Conservation (phyloP, 768 basidiomycete genomes). For the Collybiopsis confluens region DNA sequence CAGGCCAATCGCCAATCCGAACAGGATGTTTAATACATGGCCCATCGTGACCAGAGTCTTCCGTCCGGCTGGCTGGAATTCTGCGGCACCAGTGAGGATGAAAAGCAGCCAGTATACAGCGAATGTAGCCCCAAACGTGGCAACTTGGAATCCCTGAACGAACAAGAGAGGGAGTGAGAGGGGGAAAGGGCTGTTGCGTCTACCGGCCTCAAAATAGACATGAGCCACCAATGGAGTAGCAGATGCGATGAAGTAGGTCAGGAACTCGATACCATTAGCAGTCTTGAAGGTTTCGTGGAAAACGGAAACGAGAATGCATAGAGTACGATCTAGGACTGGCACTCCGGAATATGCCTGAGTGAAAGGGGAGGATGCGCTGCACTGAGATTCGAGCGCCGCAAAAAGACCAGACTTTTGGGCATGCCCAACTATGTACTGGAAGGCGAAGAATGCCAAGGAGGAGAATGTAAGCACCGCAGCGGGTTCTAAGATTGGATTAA, state of each 20-base stretch:
- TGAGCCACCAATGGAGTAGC: conserved; percentile 12
- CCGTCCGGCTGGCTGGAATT: background rate
- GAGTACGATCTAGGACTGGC: background rate
- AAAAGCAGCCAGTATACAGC: conserved; percentile 19
- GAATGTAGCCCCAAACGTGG: conserved; percentile 16
- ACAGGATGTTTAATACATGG: conserved; percentile 22
- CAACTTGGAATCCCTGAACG: conserved; percentile 14
- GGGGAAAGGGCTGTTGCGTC: conserved; percentile 10
- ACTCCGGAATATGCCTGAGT: conserved; percentile 18
- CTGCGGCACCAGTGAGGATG: conserved; percentile 11
- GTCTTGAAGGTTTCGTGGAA: conserved; percentile 18
- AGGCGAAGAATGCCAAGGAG: background rate
- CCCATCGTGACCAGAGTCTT: conserved; percentile 15
- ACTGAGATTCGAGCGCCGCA: background rate
- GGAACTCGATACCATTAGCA: conserved; percentile 11
- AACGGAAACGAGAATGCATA: conserved; percentile 19
- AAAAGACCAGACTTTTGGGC: background rate
- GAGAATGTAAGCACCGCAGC: background rate
- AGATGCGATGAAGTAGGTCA: conserved; percentile 12
- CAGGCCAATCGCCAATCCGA: conserved; percentile 18
- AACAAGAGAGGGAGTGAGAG: conserved; percentile 16
- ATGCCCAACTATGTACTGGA: background rate
- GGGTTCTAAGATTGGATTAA: too few relatives aligned
- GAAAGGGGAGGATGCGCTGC: conserved; percentile 6
- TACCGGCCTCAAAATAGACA: conserved; percentile 21